Evolutionary conservation across 495 filamentous ascomycete genomes (phyloP).

Genomic region (Chaetomium tenue): DNA sequence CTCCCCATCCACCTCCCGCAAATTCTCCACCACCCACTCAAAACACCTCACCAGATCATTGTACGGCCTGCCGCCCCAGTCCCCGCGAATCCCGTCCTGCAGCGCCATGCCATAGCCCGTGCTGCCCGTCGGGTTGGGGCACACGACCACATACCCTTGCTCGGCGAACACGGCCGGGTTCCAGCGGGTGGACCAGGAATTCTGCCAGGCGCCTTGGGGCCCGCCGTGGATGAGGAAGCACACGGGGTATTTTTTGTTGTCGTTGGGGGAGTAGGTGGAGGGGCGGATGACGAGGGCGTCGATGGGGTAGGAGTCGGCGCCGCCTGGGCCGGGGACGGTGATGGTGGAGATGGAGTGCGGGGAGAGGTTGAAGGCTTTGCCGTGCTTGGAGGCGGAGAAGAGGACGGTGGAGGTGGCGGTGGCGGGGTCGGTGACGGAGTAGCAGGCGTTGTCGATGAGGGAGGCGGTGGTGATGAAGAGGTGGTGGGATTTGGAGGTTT

Average conservation of each 20-base stretch:
- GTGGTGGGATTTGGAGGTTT: constrained; percentile 33
- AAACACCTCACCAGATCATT: constrained; percentile 77
- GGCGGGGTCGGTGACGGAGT: constrained; percentile 57
- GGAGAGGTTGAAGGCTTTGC: constrained; percentile 66
- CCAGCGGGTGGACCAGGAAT: constrained; percentile 85
- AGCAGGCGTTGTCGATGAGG: constrained; percentile 67
- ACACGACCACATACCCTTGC: constrained; percentile 83
- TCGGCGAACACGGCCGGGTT: constrained; percentile 90
- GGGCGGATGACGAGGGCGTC: constrained; percentile 82
- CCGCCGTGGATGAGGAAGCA: constrained; percentile 86
- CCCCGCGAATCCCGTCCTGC: constrained; percentile 68
- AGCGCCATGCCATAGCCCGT: constrained; percentile 82
- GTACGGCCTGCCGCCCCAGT: constrained; percentile 81
- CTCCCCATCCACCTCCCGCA: constrained; percentile 71
- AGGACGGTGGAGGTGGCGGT: constrained; percentile 46
- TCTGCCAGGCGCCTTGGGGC: constrained; percentile 80
- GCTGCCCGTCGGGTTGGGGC: constrained; percentile 85
- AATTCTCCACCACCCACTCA: constrained; percentile 68
- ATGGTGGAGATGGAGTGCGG: constrained; percentile 63
- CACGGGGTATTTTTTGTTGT: constrained; percentile 68
- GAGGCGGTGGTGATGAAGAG: constrained; percentile 66
- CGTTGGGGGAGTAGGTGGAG: constrained; percentile 65
- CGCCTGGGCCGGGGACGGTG: constrained; percentile 57
- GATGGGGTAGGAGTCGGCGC: constrained; percentile 53
- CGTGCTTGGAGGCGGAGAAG: constrained; percentile 68